phyloP scores from a whole-genome alignment of 73 alveolate species.

The Blepharisma japonicum region DNA sequence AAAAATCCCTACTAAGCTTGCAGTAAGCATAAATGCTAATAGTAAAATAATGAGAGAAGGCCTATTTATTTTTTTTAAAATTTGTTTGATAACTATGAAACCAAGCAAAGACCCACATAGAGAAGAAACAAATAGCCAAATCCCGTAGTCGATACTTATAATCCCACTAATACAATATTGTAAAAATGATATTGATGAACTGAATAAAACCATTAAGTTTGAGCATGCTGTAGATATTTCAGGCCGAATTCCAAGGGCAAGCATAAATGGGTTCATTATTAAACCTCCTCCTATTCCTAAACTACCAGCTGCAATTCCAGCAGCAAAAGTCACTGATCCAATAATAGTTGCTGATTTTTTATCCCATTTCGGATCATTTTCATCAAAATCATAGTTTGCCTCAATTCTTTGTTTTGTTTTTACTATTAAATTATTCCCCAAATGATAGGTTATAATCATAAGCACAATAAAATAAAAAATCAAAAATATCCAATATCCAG shows the following conservation, averaged over 20 bases:
- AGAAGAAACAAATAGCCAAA: neutral
- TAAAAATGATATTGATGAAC: slow-evolving; percentile 30
- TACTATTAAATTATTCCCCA: neutral
- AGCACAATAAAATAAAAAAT: neutral
- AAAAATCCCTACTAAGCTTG: neutral
- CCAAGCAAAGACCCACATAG: slow-evolving; percentile 29
- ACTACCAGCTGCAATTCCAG: slow-evolving; percentile 47
- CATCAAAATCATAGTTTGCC: neutral
- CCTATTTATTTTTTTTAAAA: slow-evolving; percentile 31
- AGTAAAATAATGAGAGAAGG: slow-evolving; percentile 37
- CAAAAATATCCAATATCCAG: neutral
- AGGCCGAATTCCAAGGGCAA: slow-evolving; percentile 47
- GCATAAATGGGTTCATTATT: slow-evolving; percentile 43
- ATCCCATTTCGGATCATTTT: neutral
- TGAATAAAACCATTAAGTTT: slow-evolving; percentile 38
- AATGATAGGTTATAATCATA: neutral
- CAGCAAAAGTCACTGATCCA: slow-evolving; percentile 39
- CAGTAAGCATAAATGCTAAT: slow-evolving; percentile 28
- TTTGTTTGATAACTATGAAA: neutral
- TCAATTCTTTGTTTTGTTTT: neutral
- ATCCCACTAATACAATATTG: slow-evolving; percentile 28
- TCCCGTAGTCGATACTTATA: slow-evolving; percentile 16
- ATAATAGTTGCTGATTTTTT: neutral
- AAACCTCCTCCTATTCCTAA: slow-evolving; percentile 61
- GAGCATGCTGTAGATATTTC: slow-evolving; percentile 54